These are phyloP conservation scores for Trichoderma endophyticum DNA, from an alignment of 2,329 filamentous ascomycete genomes.

Conservation along the genomic window DNA sequence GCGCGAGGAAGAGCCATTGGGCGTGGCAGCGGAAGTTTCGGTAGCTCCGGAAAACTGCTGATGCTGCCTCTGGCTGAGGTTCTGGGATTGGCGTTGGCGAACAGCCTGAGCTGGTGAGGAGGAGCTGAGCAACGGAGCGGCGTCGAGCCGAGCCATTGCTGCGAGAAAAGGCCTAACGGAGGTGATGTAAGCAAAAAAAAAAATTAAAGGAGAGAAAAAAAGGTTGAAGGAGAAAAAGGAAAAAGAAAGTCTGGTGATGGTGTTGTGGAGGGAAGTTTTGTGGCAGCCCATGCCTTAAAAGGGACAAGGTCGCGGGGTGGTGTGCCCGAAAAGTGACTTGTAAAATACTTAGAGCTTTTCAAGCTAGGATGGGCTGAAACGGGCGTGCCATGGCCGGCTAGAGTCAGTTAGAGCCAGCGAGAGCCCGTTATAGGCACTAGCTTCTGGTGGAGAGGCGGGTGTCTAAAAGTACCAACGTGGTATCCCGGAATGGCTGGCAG, in stretches of 20 bases:
- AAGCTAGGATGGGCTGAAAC: background rate
- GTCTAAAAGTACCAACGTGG: background rate
- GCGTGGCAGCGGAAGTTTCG: background rate
- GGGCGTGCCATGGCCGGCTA: background rate
- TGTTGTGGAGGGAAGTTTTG: background rate
- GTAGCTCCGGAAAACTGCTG: background rate
- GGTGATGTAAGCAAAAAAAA: background rate
- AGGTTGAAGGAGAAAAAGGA: background rate
- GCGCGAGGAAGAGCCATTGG: background rate
- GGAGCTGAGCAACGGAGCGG: conserved; percentile 6
- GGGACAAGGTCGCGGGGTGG: background rate
- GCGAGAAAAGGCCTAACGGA: background rate
- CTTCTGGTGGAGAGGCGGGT: no score
- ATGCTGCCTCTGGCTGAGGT: background rate
- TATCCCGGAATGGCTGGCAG: background rate
- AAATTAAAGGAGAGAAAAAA: background rate
- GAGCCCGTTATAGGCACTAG: background rate
- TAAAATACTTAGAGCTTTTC: background rate
- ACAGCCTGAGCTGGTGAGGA: background rate
- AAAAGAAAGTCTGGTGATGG: background rate
- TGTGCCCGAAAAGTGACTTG: background rate
- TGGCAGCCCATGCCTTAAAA: background rate
- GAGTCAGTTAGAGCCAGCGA: background rate
- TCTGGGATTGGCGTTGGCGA: background rate
- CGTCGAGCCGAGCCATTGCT: conserved; percentile 15